Conservation (phyloP, 768 basidiomycete genomes). For the Porpolomopsis calyptriformis region DNA sequence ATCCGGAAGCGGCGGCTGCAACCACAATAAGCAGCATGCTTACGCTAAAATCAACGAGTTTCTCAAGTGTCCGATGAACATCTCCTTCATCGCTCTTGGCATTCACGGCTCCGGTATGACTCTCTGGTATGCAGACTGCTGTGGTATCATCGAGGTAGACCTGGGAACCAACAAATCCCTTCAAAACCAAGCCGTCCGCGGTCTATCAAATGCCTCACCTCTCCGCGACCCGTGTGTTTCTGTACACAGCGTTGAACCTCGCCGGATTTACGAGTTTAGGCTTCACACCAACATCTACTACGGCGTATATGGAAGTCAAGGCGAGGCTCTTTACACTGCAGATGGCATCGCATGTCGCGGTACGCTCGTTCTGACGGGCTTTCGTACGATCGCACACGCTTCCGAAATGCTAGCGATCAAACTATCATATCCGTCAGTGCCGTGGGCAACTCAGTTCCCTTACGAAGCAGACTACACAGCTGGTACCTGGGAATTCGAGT, state of each 20-base stretch:
- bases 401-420: slow-evolving; percentile 7
- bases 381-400: no score
- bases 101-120: not conserved
- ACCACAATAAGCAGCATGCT: slow-evolving; percentile 2
- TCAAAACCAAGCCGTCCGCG: slow-evolving; percentile 1
- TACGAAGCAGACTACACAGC: not conserved
- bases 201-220: slow-evolving; percentile 1
- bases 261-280: not conserved
- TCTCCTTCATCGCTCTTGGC: slow-evolving; percentile 3
- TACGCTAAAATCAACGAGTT: slow-evolving; percentile 2
- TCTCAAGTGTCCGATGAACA: slow-evolving; percentile 1
- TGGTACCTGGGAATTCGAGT: not conserved
- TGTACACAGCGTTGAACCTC: not conserved
- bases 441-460: slow-evolving; percentile 1
- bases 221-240: slow-evolving; percentile 2
- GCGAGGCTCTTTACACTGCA: slow-evolving; percentile 1
- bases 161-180: slow-evolving; percentile 3
- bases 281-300: slow-evolving; percentile 1
- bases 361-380: slow-evolving; percentile 1
- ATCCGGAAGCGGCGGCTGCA: not conserved
- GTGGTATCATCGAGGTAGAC: not conserved
- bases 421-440: slow-evolving; percentile 6
- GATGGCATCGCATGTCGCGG: not conserved
- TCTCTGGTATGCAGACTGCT: not conserved
- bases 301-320: slow-evolving; percentile 2